Evolutionary conservation across 768 basidiomycete species (phyloP).

Genomic region (Chalciporus sphaerocephalus): DNA sequence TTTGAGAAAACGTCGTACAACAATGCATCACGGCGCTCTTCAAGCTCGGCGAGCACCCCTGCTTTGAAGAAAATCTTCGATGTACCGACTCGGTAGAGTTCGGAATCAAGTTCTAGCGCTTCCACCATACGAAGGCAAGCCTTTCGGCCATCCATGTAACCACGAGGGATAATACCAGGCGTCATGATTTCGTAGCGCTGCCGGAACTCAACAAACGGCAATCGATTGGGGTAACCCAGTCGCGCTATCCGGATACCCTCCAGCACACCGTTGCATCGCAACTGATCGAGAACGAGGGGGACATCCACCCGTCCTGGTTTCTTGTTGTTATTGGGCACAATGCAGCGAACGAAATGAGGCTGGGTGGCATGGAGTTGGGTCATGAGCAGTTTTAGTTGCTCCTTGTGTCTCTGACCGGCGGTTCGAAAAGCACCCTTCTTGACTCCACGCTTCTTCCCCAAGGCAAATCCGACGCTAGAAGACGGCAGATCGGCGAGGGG

Average conservation of each 20-base stretch:
- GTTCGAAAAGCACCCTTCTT: conserved; percentile 98
- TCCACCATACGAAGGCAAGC: conserved; percentile 90
- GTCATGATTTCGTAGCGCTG: conserved; percentile 95
- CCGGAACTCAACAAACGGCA: conserved; percentile 96
- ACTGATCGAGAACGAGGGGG: conserved; percentile 91
- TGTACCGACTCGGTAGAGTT: conserved; percentile 84
- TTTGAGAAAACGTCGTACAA: conserved; percentile 85
- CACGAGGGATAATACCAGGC: conserved; percentile 86
- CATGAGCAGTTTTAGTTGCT: conserved; percentile 91
- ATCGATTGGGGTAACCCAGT: conserved; percentile 92
- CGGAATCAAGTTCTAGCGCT: conserved; percentile 80
- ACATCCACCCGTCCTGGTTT: conserved; percentile 89
- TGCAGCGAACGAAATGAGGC: conserved; percentile 97
- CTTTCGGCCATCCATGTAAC: conserved; percentile 97
- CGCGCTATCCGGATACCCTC: conserved; percentile 98
- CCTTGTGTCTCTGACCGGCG: conserved; percentile 91
- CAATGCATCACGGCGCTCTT: conserved; percentile 85
- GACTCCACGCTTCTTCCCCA: conserved; percentile 63
- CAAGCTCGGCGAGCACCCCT: conserved; percentile 91
- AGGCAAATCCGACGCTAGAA: conserved; percentile 36
- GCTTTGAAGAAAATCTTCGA: conserved; percentile 99
- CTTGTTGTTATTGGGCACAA: conserved; percentile 91
- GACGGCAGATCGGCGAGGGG: conserved; percentile 28
- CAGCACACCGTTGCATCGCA: conserved; percentile 97
- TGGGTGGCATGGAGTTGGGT: conserved; percentile 87